Evolutionary conservation across 352 stramenopile genomes (phyloP).

Genomic region (Globisporangium echinulatum): DNA sequence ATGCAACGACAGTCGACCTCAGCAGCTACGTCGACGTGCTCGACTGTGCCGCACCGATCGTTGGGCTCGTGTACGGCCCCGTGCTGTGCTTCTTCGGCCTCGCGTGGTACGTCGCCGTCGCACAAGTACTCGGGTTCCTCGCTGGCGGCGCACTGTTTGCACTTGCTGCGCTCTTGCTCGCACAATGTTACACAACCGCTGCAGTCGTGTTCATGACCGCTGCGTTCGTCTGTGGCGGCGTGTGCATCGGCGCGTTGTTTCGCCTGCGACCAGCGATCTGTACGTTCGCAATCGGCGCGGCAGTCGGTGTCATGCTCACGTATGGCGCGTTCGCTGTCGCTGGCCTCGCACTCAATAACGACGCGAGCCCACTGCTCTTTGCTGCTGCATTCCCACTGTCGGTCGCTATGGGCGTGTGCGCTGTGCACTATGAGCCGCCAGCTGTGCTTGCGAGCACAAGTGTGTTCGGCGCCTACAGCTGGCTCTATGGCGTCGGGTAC

Average conservation of each 20-base stretch:
- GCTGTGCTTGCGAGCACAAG: constrained; percentile 25
- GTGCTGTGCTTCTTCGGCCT: constrained; percentile 27
- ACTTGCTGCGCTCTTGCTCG: constrained; percentile 6
- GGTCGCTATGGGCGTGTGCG: constrained; percentile 4
- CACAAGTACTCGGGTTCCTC: constrained; percentile 16
- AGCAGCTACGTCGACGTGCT: constrained; percentile 1
- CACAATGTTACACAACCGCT: constrained; percentile 6
- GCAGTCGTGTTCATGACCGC: constrained; percentile 13
- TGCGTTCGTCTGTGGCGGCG: constrained; percentile 17
- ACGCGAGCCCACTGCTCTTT: not conserved
- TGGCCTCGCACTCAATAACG: constrained; percentile 2
- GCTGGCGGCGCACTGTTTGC: constrained; percentile 11
- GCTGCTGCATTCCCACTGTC: not conserved
- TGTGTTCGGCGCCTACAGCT: constrained; percentile 20
- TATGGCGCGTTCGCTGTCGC: constrained; percentile 5
- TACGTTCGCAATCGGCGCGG: constrained; percentile 12
- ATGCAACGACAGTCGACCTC: constrained; percentile 1
- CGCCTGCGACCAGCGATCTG: constrained; percentile 2
- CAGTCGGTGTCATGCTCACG: constrained; percentile 17
- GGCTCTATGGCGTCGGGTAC: constrained; percentile 23
- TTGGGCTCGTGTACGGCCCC: constrained; percentile 17
- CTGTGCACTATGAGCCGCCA: constrained; percentile 5
- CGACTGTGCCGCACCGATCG: constrained; percentile 5
- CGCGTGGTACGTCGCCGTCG: constrained; percentile 13
- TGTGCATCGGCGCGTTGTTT: constrained; percentile 15